Percentiles rank a stretch among this genome's conserved stretches.
phyloP scores from a whole-genome alignment of 768 basidiomycete genomes.

The Lactarius vividus region DNA sequence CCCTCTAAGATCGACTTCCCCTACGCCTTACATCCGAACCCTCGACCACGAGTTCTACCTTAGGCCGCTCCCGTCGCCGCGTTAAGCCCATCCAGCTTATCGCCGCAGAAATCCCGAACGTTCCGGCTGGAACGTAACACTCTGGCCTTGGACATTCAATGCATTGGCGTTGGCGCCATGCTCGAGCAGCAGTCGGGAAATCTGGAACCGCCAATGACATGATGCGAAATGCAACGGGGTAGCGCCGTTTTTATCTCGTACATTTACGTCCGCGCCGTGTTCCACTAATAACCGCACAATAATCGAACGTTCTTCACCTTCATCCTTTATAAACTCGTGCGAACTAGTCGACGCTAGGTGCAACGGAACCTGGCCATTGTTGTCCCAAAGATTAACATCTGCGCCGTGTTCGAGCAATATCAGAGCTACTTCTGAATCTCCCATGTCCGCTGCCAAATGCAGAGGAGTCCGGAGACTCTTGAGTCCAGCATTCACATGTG shows the following conservation, averaged over 20 bases:
- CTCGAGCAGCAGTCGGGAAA: no score
- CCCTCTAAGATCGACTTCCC: no score
- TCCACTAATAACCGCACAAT: not conserved
- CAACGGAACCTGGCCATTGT: not conserved
- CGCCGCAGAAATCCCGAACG: no score
- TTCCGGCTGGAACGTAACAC: no score
- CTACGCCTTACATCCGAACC: no score
- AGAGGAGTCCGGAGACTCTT: not conserved
- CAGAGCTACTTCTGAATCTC: rapidly evolving
- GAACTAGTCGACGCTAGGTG: not conserved
- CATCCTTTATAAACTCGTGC: not conserved
- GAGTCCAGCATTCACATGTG: not conserved
- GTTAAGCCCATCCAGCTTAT: no score
- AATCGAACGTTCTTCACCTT: not conserved
- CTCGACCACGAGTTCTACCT: no score
- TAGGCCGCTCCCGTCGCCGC: no score
- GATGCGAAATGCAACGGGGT: no score
- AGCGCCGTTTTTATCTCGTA: no score
- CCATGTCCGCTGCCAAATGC: not conserved
- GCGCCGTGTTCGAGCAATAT: not conserved
- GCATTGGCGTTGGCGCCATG: not conserved
- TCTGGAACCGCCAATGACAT: no score
- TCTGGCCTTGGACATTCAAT: not conserved
- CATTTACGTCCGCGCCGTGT: not conserved
- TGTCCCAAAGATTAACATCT: not conserved